Percentiles rank a stretch among this genome's conserved stretches.
Evolutionary conservation across 305 asterid genomes (phyloP).

Genomic region (Nicotiana rustica): DNA sequence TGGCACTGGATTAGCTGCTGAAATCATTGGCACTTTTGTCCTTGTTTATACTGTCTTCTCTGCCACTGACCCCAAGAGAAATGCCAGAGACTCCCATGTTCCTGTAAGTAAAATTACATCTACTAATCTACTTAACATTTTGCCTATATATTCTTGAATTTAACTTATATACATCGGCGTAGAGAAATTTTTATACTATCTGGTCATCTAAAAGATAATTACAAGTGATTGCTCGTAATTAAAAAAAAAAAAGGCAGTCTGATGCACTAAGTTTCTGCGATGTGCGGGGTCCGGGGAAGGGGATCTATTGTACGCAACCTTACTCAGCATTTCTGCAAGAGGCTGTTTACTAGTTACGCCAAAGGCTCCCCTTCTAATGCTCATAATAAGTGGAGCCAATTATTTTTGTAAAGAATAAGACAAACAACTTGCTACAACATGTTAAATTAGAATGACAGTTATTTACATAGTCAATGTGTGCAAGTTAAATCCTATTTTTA

Average conservation of each 20-base stretch:
- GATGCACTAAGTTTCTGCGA: too few species aligned
- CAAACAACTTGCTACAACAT: neutral
- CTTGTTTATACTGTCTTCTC: conserved; percentile 41
- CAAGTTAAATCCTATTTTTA: neutral
- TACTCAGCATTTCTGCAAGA: too few species aligned
- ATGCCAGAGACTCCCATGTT: conserved; percentile 42
- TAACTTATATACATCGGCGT: neutral
- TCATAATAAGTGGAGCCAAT: too few species aligned
- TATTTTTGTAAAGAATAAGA: neutral
- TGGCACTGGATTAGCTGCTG: conserved; percentile 40
- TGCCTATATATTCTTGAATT: neutral
- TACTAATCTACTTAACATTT: neutral
- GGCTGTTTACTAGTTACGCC: neutral
- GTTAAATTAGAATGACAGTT: neutral
- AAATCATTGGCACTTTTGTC: conserved; percentile 38
- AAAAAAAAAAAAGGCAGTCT: too few species aligned
- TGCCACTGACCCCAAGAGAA: conserved; percentile 43
- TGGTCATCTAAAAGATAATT: too few species aligned
- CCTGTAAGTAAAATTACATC: conserved; percentile 34
- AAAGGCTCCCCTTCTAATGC: too few species aligned
- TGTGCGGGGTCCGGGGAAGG: too few species aligned
- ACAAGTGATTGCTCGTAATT: neutral
- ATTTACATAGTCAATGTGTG: neutral
- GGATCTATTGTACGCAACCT: too few species aligned
- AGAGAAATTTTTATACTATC: too few species aligned